phyloP scores from a whole-genome alignment of 106 monocot species.

The Narthecium ossifragum region DNA sequence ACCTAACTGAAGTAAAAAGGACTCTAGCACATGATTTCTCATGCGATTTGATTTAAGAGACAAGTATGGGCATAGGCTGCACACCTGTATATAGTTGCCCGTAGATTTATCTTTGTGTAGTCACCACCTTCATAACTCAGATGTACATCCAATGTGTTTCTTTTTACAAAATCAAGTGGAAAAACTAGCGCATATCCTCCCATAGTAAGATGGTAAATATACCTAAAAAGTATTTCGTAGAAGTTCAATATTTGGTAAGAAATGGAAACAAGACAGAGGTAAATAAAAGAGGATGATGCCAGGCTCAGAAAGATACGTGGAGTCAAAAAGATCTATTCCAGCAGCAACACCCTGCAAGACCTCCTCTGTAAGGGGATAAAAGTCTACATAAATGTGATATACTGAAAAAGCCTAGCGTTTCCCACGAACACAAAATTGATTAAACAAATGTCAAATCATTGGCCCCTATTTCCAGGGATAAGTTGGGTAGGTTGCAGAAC shows the following conservation, averaged over 20 bases:
- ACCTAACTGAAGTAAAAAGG: too few species aligned
- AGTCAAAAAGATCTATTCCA: constrained; percentile 94
- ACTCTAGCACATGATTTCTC: too few species aligned
- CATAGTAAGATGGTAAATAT: constrained; percentile 89
- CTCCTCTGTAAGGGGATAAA: constrained; percentile 53
- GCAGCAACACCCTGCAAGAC: constrained; percentile 89
- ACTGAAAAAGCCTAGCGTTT: too few species aligned
- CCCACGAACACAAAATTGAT: too few species aligned
- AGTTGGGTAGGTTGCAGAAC: too few species aligned
- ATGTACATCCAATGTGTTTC: constrained; percentile 13
- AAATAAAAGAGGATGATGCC: neutral
- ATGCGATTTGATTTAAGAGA: neutral
- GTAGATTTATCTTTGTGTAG: constrained; percentile 80
- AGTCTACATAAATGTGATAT: neutral
- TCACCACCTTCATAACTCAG: constrained; percentile 35
- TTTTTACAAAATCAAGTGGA: constrained; percentile 49
- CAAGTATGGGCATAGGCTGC: neutral
- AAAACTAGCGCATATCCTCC: constrained; percentile 84
- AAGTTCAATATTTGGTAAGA: too few species aligned
- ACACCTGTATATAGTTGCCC: constrained; percentile 75
- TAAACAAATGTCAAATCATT: too few species aligned
- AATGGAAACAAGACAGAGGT: neutral
- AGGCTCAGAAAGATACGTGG: constrained; percentile 45
- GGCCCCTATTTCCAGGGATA: too few species aligned
- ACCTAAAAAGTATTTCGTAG: constrained; percentile 42